Evolutionary conservation across 1,284 basidiomycete genomes (phyloP), one percentile per base, ranked within the genome.

Genomic region (Agaricales sp.): DNA sequence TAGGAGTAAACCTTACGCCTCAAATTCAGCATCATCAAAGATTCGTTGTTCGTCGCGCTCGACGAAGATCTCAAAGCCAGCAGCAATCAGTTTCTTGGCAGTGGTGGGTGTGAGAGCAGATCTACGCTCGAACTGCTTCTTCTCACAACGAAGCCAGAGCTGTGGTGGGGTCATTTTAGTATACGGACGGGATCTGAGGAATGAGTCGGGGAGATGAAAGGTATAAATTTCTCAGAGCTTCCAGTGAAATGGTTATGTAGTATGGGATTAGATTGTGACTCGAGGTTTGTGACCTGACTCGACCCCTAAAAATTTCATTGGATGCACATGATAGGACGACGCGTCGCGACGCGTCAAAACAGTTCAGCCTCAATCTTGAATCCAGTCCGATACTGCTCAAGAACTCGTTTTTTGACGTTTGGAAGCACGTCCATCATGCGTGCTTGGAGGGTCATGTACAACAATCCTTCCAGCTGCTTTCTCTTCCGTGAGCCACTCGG

Each of bases 21-120:
- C 89, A 63, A 88, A 99, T 69, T 99, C 95, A 48, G 77, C 72
- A 64, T 99, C 93, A 58, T 91, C 82, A 69, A 99, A 99, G 64
- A 97, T 97, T 55, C 96, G 75, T 69, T 98, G 92, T 50, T 87
- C 78, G 67, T 99, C 95, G 55, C 89, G 78, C 69, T 99, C 95
- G 52, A 99, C 94, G 53, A 74, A 81, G 63, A 99, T 86, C 49
- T 89, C 78, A 69, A 98, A 98, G 47, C 93, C 93, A 44, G 83
- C 82, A 60, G 92, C 87, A 65, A 99, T 84, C 54, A 99, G 80
- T 57, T 77, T 78, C 70, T 90, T 93, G 57, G 93, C 84, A 1
- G 92, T 96, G 19, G 89, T 86, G 2, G 95, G 95, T 13, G 94
- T 96, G 57, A 99, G 75, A 13, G 95, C 95, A 37, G 93, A 85